These are phyloP conservation scores for Ophiocordyceps australis DNA, from an alignment of 2,329 filamentous ascomycete genomes.

Conservation along the genomic window DNA sequence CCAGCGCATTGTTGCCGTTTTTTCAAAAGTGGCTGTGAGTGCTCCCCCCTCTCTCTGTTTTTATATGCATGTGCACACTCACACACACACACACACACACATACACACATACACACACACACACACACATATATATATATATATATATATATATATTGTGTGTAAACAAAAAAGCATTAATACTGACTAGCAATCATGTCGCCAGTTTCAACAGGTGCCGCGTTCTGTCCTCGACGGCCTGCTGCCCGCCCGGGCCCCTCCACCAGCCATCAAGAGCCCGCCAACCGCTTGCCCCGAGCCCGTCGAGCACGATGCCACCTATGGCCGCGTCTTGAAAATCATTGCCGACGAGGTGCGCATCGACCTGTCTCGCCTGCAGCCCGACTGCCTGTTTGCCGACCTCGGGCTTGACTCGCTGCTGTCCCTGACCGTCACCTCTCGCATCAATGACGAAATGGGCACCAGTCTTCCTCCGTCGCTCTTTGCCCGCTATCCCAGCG, in stretches of 20 bases:
- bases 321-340: constrained; percentile 1
- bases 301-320: not conserved
- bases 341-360: constrained; percentile 4
- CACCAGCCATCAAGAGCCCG: not conserved
- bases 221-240: constrained; percentile 1
- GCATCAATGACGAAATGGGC: constrained; percentile 38
- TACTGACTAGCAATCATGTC: too few relatives aligned
- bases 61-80: too few relatives aligned
- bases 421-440: constrained; percentile 35
- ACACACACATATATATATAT: too few relatives aligned
- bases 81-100: too few relatives aligned
- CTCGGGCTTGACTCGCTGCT: constrained; percentile 44
- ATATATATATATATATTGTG: too few relatives aligned
- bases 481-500: constrained; percentile 1
- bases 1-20: too few relatives aligned
- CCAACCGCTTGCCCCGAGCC: not conserved
- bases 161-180: too few relatives aligned
- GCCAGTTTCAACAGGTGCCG: constrained; percentile 32
- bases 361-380: not conserved
- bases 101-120: too few relatives aligned
- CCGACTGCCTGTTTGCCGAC: constrained; percentile 23
- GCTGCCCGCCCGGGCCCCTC: not conserved
- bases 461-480: constrained; percentile 21
- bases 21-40: too few relatives aligned
- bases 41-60: too few relatives aligned